Evolutionary conservation across 768 basidiomycete genomes (phyloP).

Genomic region (Kwoniella dejecticola): DNA sequence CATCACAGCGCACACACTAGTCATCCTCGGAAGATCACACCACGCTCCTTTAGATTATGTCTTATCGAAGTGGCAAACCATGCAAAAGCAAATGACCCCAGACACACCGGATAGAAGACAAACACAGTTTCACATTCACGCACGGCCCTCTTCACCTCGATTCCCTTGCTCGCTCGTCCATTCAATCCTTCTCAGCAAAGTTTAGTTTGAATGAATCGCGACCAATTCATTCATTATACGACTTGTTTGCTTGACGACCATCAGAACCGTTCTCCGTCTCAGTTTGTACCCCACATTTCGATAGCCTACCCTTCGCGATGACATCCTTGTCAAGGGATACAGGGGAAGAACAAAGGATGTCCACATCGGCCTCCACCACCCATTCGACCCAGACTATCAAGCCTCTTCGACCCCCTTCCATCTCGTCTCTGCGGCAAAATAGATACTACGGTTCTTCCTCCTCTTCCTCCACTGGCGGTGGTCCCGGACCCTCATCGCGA

Average conservation of each 20-base stretch:
- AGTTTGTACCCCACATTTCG: neutral
- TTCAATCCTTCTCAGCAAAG: neutral
- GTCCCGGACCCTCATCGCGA: neutral
- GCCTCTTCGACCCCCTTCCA: slow-evolving; percentile 19
- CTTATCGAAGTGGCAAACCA: too few relatives aligned
- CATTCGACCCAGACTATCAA: slow-evolving; percentile 6
- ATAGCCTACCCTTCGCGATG: neutral
- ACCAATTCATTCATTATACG: neutral
- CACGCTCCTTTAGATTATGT: too few relatives aligned
- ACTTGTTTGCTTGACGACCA: neutral
- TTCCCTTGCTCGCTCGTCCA: neutral
- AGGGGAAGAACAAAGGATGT: slow-evolving; percentile 23
- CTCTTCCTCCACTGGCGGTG: neutral
- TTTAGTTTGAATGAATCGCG: neutral
- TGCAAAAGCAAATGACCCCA: too few relatives aligned
- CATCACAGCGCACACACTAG: too few relatives aligned
- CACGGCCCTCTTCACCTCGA: neutral
- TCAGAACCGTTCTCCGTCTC: neutral
- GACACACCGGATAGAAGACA: too few relatives aligned
- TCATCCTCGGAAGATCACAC: too few relatives aligned
- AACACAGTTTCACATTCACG: neutral
- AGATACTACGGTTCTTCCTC: neutral
- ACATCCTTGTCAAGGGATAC: neutral
- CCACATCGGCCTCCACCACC: slow-evolving; percentile 5
- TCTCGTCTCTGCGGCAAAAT: slow-evolving; percentile 13